A percentile compares a stretch with the other conserved stretches of the same genome.
phyloP scores from a whole-genome alignment of 805 yeast species.

The Millerago galiae region DNA sequence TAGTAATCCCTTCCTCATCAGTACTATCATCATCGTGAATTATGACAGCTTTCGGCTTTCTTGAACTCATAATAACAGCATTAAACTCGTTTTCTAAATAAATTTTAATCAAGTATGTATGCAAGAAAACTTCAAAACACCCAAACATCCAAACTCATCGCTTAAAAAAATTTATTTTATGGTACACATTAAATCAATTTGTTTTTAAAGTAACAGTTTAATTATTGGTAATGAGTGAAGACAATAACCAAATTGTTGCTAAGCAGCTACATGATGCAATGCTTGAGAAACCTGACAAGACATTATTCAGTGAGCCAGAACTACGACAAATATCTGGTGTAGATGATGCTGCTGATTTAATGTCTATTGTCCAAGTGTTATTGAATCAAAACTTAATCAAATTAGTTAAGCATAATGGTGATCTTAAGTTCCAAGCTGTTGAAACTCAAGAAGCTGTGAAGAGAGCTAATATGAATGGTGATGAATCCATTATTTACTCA shows the following conservation, averaged over 20 bases:
- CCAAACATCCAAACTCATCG: slow-evolving; percentile 6
- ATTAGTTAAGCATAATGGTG: slow-evolving; percentile 60
- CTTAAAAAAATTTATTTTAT: background rate
- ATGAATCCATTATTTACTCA: slow-evolving; percentile 86
- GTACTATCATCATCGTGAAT: slow-evolving; percentile 8
- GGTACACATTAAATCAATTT: background rate
- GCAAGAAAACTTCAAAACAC: background rate
- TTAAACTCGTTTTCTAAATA: too few relatives aligned
- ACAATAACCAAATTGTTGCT: slow-evolving; percentile 35
- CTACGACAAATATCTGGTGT: slow-evolving; percentile 44
- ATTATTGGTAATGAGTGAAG: slow-evolving; percentile 10
- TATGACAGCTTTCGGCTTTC: slow-evolving; percentile 17
- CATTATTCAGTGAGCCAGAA: slow-evolving; percentile 63
- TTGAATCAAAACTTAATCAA: slow-evolving; percentile 57
- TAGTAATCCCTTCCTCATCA: slow-evolving; percentile 2
- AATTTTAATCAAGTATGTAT: background rate
- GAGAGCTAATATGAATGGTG: slow-evolving; percentile 70
- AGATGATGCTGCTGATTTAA: slow-evolving; percentile 36
- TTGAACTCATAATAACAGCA: slow-evolving; percentile 2
- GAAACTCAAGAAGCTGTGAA: slow-evolving; percentile 68
- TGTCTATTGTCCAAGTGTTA: slow-evolving; percentile 45
- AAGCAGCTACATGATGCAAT: slow-evolving; percentile 55
- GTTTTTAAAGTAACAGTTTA: too few relatives aligned
- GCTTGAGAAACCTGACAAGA: slow-evolving; percentile 43
- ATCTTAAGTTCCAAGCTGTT: slow-evolving; percentile 69